Evolutionary conservation across 768 basidiomycete genomes (phyloP), one percentile per base, ranked within the genome.

Genomic region (Botryobasidium botryosum): DNA sequence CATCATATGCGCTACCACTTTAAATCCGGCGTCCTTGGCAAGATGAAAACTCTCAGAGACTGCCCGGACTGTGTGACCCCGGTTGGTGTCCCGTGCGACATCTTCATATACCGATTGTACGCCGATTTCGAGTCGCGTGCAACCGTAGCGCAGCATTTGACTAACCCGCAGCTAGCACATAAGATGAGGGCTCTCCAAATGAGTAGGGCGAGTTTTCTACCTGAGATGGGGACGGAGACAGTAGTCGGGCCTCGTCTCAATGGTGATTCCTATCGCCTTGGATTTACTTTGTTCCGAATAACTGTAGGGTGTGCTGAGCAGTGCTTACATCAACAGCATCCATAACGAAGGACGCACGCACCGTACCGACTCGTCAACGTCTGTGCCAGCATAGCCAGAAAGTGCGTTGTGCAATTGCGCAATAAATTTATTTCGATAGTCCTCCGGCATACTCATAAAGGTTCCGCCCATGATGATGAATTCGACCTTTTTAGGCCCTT

Each of bases 1-100:
- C 91, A 99, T 99, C 94, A 97, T 97, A 59, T 99, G 94, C 17
- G 91, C 91, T 24, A 99, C 94, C 44, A 99, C 91, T 63, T 99
- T 99, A 78, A 94, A 99, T 3, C 94, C 94, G 1, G 92, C 94
- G 55, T 99, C 92, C 60, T 99, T 99, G 17, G 90, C 80, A 55
- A 99, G 76, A 56, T 97, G 92, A 64, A 99, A 99, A 10, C 82
- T 85, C 60, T 99, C 92, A 38, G 85, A 79, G 44, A 96, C 92
- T 6, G 92, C 87, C 43, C 87, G 87, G 40, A 99, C 94, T 21
- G 94, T 99, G 62, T 99, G 94, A 1, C 94, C 94, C 44, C 94
- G 82, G 59, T 99, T 99, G 17, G 94, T 96, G 60, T 99, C 94
- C 43, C 94, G 77, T 12, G 94, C 94, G 23, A 99, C 94, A 57